Percentiles rank a stretch among this genome's conserved stretches.
Conservation (phyloP, 2,329 filamentous ascomycete species). For the Colletotrichum orbiculare region DNA sequence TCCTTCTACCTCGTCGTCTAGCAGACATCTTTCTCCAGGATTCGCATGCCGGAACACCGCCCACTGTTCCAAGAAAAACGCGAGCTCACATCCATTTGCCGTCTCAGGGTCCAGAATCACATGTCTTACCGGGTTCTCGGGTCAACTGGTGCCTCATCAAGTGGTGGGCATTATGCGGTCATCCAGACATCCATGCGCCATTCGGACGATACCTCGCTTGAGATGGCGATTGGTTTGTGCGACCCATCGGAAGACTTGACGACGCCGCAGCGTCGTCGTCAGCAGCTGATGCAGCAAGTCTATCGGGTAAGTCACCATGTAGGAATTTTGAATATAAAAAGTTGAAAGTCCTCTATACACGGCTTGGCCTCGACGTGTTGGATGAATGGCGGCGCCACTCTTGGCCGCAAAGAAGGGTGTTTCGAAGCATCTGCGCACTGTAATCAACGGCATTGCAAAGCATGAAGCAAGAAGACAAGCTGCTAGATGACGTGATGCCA, state of each 20-base stretch:
- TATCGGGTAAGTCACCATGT: conserved; percentile 8
- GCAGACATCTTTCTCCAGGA: no score
- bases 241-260: background rate
- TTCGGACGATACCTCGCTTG: background rate
- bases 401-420: background rate
- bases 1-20: no score
- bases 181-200: background rate
- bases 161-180: background rate
- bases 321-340: background rate
- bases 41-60: no score
- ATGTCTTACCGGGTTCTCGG: background rate
- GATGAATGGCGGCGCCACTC: background rate
- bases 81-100: no score
- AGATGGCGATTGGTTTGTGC: background rate
- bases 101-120: conserved; percentile 2
- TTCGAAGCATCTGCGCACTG: background rate
- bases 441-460: background rate
- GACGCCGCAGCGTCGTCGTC: conserved; percentile 4
- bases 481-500: conserved; percentile 1
- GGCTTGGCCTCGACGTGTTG: no score
- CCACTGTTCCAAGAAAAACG: no score
- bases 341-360: no score
- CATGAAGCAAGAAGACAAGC: background rate
- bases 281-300: background rate
- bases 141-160: no score